Conservation (phyloP, 768 basidiomycete genomes). For the Hemileccinum rubropunctum region DNA sequence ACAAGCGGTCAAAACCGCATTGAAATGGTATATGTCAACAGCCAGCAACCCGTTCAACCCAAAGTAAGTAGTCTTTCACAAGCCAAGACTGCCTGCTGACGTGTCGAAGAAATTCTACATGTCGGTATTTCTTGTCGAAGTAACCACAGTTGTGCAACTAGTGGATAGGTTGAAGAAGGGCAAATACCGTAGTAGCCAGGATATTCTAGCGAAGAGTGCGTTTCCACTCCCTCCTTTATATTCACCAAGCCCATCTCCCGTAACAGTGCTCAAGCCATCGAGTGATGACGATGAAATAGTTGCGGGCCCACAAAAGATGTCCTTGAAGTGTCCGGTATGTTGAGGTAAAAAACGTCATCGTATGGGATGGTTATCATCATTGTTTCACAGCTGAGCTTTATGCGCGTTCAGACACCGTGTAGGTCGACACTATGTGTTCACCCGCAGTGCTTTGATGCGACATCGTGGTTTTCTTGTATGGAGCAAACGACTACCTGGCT, state of each 20-base stretch:
- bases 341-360: background rate
- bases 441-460: conserved; percentile 93
- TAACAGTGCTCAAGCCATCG: conserved; percentile 54
- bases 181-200: conserved; percentile 60
- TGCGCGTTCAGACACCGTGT: conserved; percentile 79
- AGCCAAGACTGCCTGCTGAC: conserved; percentile 6
- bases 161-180: conserved; percentile 67
- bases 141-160: conserved; percentile 64
- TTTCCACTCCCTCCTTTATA: conserved; percentile 4
- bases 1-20: conserved; percentile 56
- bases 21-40: conserved; percentile 90
- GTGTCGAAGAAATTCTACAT: conserved; percentile 86
- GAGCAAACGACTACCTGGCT: conserved; percentile 95
- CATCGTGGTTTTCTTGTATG: conserved; percentile 92
- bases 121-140: conserved; percentile 80
- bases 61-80: conserved; percentile 49
- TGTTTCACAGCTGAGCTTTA: conserved; percentile 67
- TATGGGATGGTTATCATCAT: background rate
- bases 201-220: conserved; percentile 69
- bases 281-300: conserved; percentile 89
- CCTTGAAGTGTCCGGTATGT: conserved; percentile 90
- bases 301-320: conserved; percentile 86
- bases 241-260: conserved; percentile 1
- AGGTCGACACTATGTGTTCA: conserved; percentile 89
- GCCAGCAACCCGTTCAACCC: conserved; percentile 67